Evolutionary conservation across 1,284 basidiomycete species (phyloP).

Genomic region (Rhodotorula sp.): DNA sequence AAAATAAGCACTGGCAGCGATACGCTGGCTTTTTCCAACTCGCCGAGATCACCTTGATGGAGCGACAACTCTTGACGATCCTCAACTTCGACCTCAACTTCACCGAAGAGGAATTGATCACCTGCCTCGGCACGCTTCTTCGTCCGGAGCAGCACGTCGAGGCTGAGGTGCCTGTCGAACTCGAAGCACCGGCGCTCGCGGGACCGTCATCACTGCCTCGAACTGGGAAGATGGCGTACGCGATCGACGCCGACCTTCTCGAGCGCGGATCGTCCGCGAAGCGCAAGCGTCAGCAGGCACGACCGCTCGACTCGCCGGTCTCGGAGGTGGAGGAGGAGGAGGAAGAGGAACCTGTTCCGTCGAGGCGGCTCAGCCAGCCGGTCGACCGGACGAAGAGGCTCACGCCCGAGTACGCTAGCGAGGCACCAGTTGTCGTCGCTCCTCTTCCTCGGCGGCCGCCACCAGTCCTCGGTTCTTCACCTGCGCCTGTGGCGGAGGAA

Average conservation of each 20-base stretch:
- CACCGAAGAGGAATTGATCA: conserved; percentile 69
- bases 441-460: neutral
- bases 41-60: conserved; percentile 69
- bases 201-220: neutral
- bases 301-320: neutral
- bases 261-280: neutral
- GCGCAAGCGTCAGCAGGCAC: neutral
- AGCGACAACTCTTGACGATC: conserved; percentile 83
- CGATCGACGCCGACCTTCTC: neutral
- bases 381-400: neutral
- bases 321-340: too few relatives aligned
- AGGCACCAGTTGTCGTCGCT: neutral
- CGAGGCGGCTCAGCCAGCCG: too few relatives aligned
- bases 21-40: conserved; percentile 29
- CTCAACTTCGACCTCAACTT: conserved; percentile 86
- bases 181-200: neutral
- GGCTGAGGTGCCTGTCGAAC: neutral
- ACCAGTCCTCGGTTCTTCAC: too few relatives aligned
- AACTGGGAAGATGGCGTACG: neutral
- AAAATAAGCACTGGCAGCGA: conserved; percentile 84
- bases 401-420: neutral
- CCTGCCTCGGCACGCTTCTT: conserved; percentile 41
- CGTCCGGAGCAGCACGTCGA: neutral
- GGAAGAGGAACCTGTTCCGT: too few relatives aligned
- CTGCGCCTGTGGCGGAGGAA: neutral